Evolutionary conservation across 169 alveolate species (phyloP).

Genomic region (Plasmodium vivax): DNA sequence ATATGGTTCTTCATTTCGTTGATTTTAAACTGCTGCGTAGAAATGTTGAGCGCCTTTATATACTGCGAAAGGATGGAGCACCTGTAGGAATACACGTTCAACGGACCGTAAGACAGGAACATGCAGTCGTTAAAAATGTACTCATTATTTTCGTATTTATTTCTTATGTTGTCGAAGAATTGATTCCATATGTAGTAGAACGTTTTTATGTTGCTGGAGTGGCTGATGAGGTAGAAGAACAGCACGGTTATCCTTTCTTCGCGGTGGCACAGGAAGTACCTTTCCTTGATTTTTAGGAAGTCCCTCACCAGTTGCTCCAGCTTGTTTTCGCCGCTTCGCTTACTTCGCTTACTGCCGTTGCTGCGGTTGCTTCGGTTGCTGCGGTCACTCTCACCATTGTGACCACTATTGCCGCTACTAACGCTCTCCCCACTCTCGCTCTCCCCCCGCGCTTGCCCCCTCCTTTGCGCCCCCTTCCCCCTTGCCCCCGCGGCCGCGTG

Average conservation of each 20-base stretch:
- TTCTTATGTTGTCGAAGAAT: constrained; percentile 48
- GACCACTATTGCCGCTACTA: neutral
- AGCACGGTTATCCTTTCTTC: constrained; percentile 49
- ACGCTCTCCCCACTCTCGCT: neutral
- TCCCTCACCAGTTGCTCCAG: constrained; percentile 38
- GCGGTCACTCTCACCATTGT: neutral
- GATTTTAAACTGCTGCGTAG: constrained; percentile 67
- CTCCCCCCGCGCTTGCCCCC: neutral
- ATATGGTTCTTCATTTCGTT: constrained; percentile 24
- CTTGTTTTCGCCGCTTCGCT: neutral
- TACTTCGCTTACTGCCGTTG: no score
- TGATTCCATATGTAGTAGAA: constrained; percentile 69
- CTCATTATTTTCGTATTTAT: constrained; percentile 59
- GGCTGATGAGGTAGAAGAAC: constrained; percentile 57
- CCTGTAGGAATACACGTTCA: constrained; percentile 40
- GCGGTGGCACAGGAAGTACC: constrained; percentile 55
- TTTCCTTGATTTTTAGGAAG: constrained; percentile 41
- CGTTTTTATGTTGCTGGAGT: constrained; percentile 62
- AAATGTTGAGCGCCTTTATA: constrained; percentile 59
- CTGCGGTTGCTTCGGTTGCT: neutral
- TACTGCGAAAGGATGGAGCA: constrained; percentile 63
- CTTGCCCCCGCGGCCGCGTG: neutral
- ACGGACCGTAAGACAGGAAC: constrained; percentile 57
- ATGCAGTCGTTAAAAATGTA: constrained; percentile 45
- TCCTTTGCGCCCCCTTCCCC: neutral